These are phyloP conservation scores for Saksenaea oblongispora DNA, from an alignment of 371 early-diverging fungal species.

Conservation along the genomic window DNA sequence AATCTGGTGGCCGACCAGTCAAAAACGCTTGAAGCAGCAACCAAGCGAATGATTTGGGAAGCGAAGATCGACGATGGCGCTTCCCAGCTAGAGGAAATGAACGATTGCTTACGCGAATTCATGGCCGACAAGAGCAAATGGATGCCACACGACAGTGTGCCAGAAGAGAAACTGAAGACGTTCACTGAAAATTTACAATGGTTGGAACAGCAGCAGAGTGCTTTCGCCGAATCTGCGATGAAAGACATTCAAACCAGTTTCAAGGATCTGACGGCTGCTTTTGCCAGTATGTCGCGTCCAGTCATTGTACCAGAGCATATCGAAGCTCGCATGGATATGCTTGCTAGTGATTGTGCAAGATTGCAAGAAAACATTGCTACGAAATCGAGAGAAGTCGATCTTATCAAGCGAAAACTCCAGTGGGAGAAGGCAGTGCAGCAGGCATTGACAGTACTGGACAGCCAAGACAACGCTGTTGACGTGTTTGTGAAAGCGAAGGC, in stretches of 20 bases:
- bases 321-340: slow-evolving; percentile 41
- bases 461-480: slow-evolving; percentile 18
- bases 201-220: slow-evolving; percentile 23
- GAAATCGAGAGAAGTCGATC: slow-evolving; percentile 28
- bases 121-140: slow-evolving; percentile 26
- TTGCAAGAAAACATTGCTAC: slow-evolving; percentile 33
- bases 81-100: slow-evolving; percentile 34
- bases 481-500: slow-evolving; percentile 37
- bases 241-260: slow-evolving; percentile 33
- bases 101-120: slow-evolving; percentile 12
- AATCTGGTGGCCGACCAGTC: slow-evolving; percentile 31
- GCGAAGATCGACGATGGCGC: slow-evolving; percentile 21
- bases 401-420: slow-evolving; percentile 23
- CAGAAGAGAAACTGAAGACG: slow-evolving; percentile 17
- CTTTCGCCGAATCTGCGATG: slow-evolving; percentile 22
- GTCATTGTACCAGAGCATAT: slow-evolving; percentile 47
- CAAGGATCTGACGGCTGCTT: slow-evolving; percentile 37
- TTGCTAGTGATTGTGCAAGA: slow-evolving; percentile 19
- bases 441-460: slow-evolving; percentile 16
- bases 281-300: slow-evolving; percentile 35
- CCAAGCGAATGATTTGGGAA: slow-evolving; percentile 33
- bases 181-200: slow-evolving; percentile 23
- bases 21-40: slow-evolving; percentile 35
- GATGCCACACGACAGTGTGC: slow-evolving; percentile 26
- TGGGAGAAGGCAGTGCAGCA: slow-evolving; percentile 29